Percentiles rank a stretch among this genome's conserved stretches.
These are phyloP conservation scores for Mycena albidolilacea DNA, from an alignment of 768 basidiomycete species.

Conservation along the genomic window DNA sequence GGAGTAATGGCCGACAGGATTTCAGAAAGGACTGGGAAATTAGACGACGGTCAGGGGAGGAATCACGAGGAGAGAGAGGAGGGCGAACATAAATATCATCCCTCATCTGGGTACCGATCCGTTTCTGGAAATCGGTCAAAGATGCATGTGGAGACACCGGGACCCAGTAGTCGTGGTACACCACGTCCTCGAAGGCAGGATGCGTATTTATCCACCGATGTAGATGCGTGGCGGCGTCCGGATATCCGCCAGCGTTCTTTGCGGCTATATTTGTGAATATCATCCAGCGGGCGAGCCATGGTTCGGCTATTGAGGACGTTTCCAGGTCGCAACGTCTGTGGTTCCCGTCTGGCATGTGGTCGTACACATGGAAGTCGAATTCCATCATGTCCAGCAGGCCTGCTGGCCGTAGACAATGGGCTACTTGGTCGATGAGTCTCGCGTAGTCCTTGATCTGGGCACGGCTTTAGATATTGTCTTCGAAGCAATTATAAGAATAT, in stretches of 20 bases:
- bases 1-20: conserved; percentile 77
- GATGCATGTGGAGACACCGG: conserved; percentile 71
- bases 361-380: conserved; percentile 79
- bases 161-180: conserved; percentile 73
- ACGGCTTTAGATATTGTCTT: background rate
- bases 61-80: background rate
- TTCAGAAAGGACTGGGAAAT: conserved; percentile 71
- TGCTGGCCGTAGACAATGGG: conserved; percentile 75
- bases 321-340: conserved; percentile 60
- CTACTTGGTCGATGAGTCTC: conserved; percentile 75
- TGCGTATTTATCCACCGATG: conserved; percentile 69
- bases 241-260: conserved; percentile 69
- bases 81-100: conserved; percentile 71
- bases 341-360: conserved; percentile 67
- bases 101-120: conserved; percentile 62
- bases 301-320: conserved; percentile 59
- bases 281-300: conserved; percentile 79
- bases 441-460: conserved; percentile 78
- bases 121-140: conserved; percentile 54
- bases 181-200: conserved; percentile 71
- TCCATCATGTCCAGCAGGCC: conserved; percentile 79
- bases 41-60: conserved; percentile 1
- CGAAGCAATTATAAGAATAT: conserved; percentile 36
- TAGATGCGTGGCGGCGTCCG: conserved; percentile 73
- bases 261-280: conserved; percentile 68